Evolutionary conservation across 192 early-diverging fungal genomes (phyloP).

Genomic region (Oehlia diaphana): DNA sequence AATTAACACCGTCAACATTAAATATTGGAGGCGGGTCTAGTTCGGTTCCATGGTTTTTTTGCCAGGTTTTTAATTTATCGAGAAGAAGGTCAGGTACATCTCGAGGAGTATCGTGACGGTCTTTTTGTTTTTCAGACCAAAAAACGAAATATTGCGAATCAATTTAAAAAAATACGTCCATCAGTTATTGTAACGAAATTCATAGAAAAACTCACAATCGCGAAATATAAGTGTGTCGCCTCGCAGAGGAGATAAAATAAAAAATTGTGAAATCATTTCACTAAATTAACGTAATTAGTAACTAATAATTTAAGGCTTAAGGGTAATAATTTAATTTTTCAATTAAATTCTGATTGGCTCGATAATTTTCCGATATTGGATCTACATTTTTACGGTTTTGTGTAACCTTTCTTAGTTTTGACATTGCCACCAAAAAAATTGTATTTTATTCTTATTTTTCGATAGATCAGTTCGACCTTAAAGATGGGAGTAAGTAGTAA

Average conservation of each 20-base stretch:
- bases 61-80: constrained; percentile 15
- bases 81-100: background rate
- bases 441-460: background rate
- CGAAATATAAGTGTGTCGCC: constrained; percentile 22
- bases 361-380: background rate
- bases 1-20: constrained; percentile 18
- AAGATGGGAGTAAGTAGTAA: background rate
- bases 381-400: background rate
- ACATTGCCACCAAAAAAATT: background rate
- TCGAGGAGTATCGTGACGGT: constrained; percentile 8
- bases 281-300: too few species aligned
- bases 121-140: background rate
- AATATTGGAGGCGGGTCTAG: constrained; percentile 13
- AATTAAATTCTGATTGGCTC: background rate
- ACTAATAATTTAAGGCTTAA: too few species aligned
- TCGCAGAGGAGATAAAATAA: constrained; percentile 24
- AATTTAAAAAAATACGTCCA: too few species aligned
- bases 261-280: constrained; percentile 29
- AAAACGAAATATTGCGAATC: too few species aligned
- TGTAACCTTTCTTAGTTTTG: background rate
- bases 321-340: too few species aligned
- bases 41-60: constrained; percentile 6
- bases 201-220: constrained; percentile 6
- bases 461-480: background rate
- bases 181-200: too few species aligned